Evolutionary conservation across 495 filamentous ascomycete genomes (phyloP), one percentile per base, ranked within the genome.

Genomic region (Tuber magnatum): DNA sequence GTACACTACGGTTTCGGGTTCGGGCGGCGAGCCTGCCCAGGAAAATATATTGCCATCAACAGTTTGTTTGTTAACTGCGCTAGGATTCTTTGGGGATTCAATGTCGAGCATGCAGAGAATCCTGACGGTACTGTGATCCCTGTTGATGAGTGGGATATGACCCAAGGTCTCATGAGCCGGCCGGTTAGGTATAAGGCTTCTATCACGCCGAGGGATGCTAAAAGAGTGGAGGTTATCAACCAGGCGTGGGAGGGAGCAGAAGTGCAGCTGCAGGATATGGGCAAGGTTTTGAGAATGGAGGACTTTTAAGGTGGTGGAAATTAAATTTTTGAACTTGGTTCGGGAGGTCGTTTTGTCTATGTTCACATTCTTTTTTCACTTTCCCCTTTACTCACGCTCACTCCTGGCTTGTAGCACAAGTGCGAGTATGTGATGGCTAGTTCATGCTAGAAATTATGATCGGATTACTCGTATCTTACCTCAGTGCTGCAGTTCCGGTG

Each of bases 41-140:
- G 70, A 28, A 48, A 24, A 20, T 35, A 41, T 18, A 7, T 48
- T 32, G 24, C 40, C 70, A 3, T 3, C 65, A 72, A 41, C 74
- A 68, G 20, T 75, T 46, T 74, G 70, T 75, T 35, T 56, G 61
- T 74, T 43, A 74, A 56, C 74, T 71, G 14, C 14, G 20, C 32
- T 22, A 68, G 61, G 20, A 79, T 35, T 20, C 32, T 44, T 74
- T 73, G 74, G 77, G 56, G 28, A 28, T 65, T 65, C 28, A 65
- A 65, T 65, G 56, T 65, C 14, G 56, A 32, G 56, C 14, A 65
- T 32, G 56, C 56, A 6, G 32, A 65, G 56, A 65, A 65, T 20
- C 6, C 56, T 14, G 56, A 65, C 14, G 56, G 56, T 8, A 65
- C 56, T 14, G 56, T 18, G 56, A 65, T 65, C 56, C 56, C 56